These are phyloP conservation scores for Knoxia roxburghii DNA, from an alignment of 257 asterid species.

Conservation along the genomic window DNA sequence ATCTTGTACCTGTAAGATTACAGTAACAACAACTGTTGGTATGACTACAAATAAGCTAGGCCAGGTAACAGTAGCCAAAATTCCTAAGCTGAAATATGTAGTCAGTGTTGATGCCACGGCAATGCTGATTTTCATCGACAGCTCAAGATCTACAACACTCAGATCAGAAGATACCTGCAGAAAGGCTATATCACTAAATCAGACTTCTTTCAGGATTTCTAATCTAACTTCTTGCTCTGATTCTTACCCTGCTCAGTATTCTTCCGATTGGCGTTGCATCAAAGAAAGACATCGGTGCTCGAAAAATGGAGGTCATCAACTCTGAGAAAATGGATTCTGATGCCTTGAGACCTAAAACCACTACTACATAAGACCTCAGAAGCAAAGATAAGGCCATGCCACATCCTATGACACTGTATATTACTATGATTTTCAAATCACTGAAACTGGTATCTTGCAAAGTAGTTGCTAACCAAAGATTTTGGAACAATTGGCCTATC, in stretches of 20 bases:
- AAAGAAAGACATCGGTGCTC: slow-evolving; percentile 46
- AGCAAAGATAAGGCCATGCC: slow-evolving; percentile 29
- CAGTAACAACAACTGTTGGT: slow-evolving; percentile 22
- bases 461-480: slow-evolving; percentile 42
- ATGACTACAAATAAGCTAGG: slow-evolving; percentile 26
- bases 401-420: slow-evolving; percentile 34
- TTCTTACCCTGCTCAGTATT: slow-evolving; percentile 42
- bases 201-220: neutral
- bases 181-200: neutral
- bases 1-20: slow-evolving; percentile 25
- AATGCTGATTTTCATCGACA: slow-evolving; percentile 26
- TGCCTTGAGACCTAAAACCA: slow-evolving; percentile 33
- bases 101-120: slow-evolving; percentile 23
- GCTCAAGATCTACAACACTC: slow-evolving; percentile 29
- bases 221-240: neutral
- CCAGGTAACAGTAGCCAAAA: slow-evolving; percentile 32
- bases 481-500: slow-evolving; percentile 40
- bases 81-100: slow-evolving; percentile 27
- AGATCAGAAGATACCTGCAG: slow-evolving; percentile 36
- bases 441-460: slow-evolving; percentile 26
- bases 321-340: slow-evolving; percentile 32
- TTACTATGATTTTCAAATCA: slow-evolving; percentile 22
- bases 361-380: slow-evolving; percentile 26
- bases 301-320: slow-evolving; percentile 36
- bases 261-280: slow-evolving; percentile 55